These are phyloP conservation scores for Isabelozyma gotoi DNA, from an alignment of 805 yeast genomes.

Conservation along the genomic window DNA sequence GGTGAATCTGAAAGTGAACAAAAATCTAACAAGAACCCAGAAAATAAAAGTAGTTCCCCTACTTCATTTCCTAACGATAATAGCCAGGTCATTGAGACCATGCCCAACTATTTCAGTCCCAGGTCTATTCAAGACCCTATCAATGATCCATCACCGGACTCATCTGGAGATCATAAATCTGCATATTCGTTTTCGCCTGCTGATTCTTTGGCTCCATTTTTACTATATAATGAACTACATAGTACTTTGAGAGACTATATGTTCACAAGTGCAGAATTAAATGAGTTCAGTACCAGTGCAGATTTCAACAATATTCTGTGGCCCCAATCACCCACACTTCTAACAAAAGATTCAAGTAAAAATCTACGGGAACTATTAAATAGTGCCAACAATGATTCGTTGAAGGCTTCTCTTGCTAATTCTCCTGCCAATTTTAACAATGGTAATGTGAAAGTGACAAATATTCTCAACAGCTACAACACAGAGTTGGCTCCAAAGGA, in stretches of 20 bases:
- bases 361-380: not conserved
- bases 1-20: not conserved
- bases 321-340: slow-evolving; percentile 7
- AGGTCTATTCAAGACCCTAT: not conserved
- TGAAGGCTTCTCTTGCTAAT: too few relatives aligned
- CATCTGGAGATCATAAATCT: not conserved
- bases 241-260: slow-evolving; percentile 38
- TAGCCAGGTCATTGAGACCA: not conserved
- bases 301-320: slow-evolving; percentile 10
- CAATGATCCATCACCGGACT: not conserved
- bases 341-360: not conserved
- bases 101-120: not conserved
- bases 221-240: slow-evolving; percentile 25
- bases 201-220: slow-evolving; percentile 11
- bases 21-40: not conserved
- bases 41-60: too few relatives aligned
- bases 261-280: slow-evolving; percentile 29
- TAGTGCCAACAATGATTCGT: too few relatives aligned
- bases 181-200: slow-evolving; percentile 4
- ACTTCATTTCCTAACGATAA: not conserved
- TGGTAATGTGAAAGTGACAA: not conserved
- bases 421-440: slow-evolving; percentile 2
- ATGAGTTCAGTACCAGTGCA: slow-evolving; percentile 6
- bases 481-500: slow-evolving; percentile 13
- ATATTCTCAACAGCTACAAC: slow-evolving; percentile 1